Evolutionary conservation across 768 basidiomycete species (phyloP).

Genomic region (Macrocybe gigantea): DNA sequence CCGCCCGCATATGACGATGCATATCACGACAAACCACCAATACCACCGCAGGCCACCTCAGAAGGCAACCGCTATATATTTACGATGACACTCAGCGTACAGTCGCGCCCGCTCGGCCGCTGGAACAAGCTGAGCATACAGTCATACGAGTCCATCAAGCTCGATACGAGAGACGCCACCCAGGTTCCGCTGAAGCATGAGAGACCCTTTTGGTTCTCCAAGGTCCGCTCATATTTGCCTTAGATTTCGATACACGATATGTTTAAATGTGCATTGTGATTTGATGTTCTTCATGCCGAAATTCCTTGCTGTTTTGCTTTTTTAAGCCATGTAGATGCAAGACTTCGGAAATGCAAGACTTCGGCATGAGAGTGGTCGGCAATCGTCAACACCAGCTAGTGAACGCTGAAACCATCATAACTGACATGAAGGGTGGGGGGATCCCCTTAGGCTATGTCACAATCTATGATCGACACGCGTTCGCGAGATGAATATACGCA

Average conservation of each 20-base stretch:
- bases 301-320: no score
- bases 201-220: conserved; percentile 92
- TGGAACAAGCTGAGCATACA: conserved; percentile 79
- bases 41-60: conserved; percentile 6
- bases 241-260: neutral
- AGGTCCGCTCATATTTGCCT: conserved; percentile 61
- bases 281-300: no score
- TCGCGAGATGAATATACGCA: neutral
- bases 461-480: neutral
- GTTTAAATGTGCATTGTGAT: no score
- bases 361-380: no score
- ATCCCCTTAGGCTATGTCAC: neutral
- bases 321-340: no score
- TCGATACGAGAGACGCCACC: conserved; percentile 67
- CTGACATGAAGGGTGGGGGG: no score
- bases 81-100: conserved; percentile 64
- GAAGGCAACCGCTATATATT: conserved; percentile 53
- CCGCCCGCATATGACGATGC: conserved; percentile 7
- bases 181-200: conserved; percentile 77
- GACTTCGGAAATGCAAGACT: no score
- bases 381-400: no score
- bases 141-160: conserved; percentile 68
- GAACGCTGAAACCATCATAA: no score
- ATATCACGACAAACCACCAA: neutral
- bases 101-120: conserved; percentile 74